Evolutionary conservation across 1,139 yeast genomes (phyloP).

Genomic region (Hanseniaspora gamundiae): DNA sequence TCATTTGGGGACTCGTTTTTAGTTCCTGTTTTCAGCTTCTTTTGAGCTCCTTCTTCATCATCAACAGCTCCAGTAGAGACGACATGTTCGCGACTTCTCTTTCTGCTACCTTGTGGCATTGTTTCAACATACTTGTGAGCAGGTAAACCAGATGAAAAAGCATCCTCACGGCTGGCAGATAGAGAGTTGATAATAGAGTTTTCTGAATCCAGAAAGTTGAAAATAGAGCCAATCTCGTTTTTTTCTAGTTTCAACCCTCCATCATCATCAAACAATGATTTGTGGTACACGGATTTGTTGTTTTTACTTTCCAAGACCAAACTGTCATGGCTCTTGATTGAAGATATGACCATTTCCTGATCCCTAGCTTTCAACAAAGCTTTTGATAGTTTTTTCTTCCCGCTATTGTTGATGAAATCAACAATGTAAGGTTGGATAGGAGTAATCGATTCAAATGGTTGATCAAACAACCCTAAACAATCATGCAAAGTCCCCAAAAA

Average conservation of each 20-base stretch:
- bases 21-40: slow-evolving; percentile 17
- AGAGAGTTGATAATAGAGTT: slow-evolving; percentile 2
- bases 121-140: too few relatives aligned
- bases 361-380: slow-evolving; percentile 23
- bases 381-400: slow-evolving; percentile 22
- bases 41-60: slow-evolving; percentile 15
- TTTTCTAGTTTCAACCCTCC: background rate
- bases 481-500: slow-evolving; percentile 24
- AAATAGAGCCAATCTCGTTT: slow-evolving; percentile 9
- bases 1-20: slow-evolving; percentile 23
- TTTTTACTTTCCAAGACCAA: slow-evolving; percentile 21
- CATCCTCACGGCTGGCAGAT: slow-evolving; percentile 4
- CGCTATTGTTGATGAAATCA: slow-evolving; percentile 22
- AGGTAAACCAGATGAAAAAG: slow-evolving; percentile 6
- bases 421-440: slow-evolving; percentile 18
- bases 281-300: slow-evolving; percentile 5
- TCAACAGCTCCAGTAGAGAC: slow-evolving; percentile 13
- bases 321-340: slow-evolving; percentile 16
- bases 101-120: slow-evolving; percentile 11
- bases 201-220: slow-evolving; percentile 5
- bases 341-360: slow-evolving; percentile 18
- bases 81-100: slow-evolving; percentile 13
- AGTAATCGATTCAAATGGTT: slow-evolving; percentile 17
- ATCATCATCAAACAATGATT: background rate
- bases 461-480: slow-evolving; percentile 21